Base-by-base conservation (phyloP, 306 rosid genomes). In the Urtica urens region DNA sequence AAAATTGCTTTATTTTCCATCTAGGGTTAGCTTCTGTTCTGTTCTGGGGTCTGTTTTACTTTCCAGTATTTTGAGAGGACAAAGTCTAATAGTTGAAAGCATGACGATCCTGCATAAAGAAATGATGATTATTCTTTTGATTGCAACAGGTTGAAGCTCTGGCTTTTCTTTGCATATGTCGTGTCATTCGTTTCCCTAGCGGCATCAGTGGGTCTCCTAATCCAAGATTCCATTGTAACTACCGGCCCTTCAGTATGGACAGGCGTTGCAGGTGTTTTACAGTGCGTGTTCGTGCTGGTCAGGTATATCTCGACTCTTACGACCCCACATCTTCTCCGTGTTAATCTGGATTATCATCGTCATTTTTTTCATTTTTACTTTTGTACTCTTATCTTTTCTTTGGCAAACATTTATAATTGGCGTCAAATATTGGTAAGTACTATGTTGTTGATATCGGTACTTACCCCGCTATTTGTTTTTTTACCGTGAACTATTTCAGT, bases 111-210 rank as follows among this genome's bases (percentile, higher is more conserved):
- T n/a, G n/a, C n/a, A n/a, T n/a, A n/a, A 8, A 15, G 23, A 21
- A 38, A 47, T 62, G 66, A 59, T 65, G 18, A 68, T 53, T 51
- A 24, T 42, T 42, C 35, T 46, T 53, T 52, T 19, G 35, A 52
- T 60, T 46, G 61, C 53, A 38, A 74, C 84, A 88, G 99, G 45
- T 64, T 85, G 78, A 90, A 90, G 95, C 83, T 90, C 42, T 90
- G 99, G 99, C 94, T 90, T 65, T 90, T 90, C 81, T 63, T 90
- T 13, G 99, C 99, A 0, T 90, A 90, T 70, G 95, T 90, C 28
- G 87, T 90, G 24, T 82, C 99, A 46, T 90, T 90, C 59, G 99
- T 90, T 64, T 90, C 99, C 35, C 72, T 90, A 64, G 99, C 99
- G 17, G 99, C 95, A 62, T 79, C 99, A 9, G 95, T 88, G 8